Conservation (phyloP, 768 basidiomycete species). For the Exidia glandulosa region DNA sequence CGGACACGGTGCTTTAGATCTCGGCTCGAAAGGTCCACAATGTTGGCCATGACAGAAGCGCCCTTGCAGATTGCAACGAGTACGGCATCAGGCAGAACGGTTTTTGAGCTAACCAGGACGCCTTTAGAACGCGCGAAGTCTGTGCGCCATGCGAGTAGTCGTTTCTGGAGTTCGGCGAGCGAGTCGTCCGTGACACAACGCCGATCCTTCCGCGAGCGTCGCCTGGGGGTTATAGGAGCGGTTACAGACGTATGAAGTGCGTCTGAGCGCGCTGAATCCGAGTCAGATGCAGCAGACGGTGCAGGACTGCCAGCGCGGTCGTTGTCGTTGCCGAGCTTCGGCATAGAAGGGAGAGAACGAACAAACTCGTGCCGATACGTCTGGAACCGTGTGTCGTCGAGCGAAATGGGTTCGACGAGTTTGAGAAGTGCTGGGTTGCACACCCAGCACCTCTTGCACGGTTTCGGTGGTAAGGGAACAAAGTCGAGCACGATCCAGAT, state of each 20-base stretch:
- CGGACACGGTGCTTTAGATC: background rate
- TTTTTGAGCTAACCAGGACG: background rate
- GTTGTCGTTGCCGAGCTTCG: background rate
- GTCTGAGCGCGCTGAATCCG: too few relatives aligned
- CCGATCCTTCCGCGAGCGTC: background rate
- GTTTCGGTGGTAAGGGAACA: background rate
- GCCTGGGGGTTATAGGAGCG: background rate
- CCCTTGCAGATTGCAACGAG: background rate
- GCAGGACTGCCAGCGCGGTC: too few relatives aligned
- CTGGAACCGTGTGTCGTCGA: background rate
- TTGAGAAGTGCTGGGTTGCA: background rate
- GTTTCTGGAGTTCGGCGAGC: background rate
- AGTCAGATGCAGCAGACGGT: background rate
- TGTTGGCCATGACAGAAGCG: background rate
- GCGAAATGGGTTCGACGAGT: background rate
- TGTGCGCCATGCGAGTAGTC: background rate
- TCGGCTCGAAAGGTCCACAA: background rate
- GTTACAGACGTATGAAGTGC: too few relatives aligned
- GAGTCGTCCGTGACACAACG: background rate
- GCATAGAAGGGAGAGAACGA: background rate
- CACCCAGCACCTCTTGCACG: background rate
- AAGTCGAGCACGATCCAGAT: background rate
- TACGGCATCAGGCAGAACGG: background rate
- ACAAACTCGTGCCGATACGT: background rate
- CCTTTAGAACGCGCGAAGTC: background rate